Base-by-base conservation (phyloP, 495 filamentous ascomycete species). In the Pseudevernia furfuracea region DNA sequence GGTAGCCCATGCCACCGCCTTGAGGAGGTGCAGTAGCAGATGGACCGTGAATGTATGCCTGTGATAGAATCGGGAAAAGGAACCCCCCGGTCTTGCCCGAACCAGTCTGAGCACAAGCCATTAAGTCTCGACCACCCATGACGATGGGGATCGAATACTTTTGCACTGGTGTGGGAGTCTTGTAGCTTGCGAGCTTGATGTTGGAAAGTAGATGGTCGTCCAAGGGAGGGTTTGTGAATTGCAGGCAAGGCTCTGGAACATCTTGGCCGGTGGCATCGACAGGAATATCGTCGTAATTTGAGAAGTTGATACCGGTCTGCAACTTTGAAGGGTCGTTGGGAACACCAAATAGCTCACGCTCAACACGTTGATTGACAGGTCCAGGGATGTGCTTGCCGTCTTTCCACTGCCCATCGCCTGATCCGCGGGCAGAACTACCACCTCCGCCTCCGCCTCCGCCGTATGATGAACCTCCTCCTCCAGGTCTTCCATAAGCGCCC, bases 31-130 rank as follows among this genome's bases (percentile, higher is more conserved):
- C 74, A 52, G 59, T 36, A 37, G 84, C 72, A 41, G 86, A 89
- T 34, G 93, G 93, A 52, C 93, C 94, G 65, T 87, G 88, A 71
- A 90, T 82, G 82, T 89, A 97, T 41, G 93, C 91, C 74, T 97
- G 94, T 21, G 94, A 97, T 49, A 98, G 82, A 68, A 98, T 98
- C 49, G 94, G 94, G 82, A 98, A 97, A 43, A 98, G 79, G 84
- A 98, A 98, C 80, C 95, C 94, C 79, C 95, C 94, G 70, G 94
- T 98, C 85, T 98, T 98, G 80, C 94, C 94, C 69, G 93, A 98
- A 82, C 94, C 94, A 68, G 94, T 98, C 79, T 98, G 94, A 67
- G 94, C 94, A 80, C 94, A 97, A 75, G 94, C 95, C 94, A 98
- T 97, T 69, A 98, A 79, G 77, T 98, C 94, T 76, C 94, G 90